Percentiles rank a stretch among this genome's conserved stretches.
Conservation (phyloP, 805 yeast species). For the Ogataea degrootiae region DNA sequence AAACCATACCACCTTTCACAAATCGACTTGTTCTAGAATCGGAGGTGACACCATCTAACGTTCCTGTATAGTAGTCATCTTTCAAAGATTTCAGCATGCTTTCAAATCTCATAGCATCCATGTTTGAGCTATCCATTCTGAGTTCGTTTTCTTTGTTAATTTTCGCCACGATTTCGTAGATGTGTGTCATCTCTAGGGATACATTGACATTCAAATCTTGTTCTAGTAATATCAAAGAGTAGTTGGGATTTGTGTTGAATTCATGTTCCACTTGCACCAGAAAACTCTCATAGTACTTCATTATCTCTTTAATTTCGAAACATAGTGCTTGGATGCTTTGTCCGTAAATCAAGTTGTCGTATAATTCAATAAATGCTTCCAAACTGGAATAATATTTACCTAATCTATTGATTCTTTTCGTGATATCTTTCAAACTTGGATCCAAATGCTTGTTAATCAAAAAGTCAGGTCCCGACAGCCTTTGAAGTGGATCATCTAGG, state of each 20-base stretch:
- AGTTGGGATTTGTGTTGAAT: slow-evolving; percentile 42
- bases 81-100: slow-evolving; percentile 33
- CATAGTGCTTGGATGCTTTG: slow-evolving; percentile 71
- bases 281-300: slow-evolving; percentile 32
- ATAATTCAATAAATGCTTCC: slow-evolving; percentile 53
- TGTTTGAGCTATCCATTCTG: slow-evolving; percentile 31
- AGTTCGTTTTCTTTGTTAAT: slow-evolving; percentile 46
- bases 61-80: slow-evolving; percentile 39
- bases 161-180: slow-evolving; percentile 51
- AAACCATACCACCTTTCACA: slow-evolving; percentile 75
- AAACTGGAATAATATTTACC: slow-evolving; percentile 65
- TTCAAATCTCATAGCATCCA: slow-evolving; percentile 24
- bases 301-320: slow-evolving; percentile 44
- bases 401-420: slow-evolving; percentile 51
- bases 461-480: slow-evolving; percentile 69
- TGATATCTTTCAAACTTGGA: slow-evolving; percentile 64
- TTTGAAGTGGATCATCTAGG: slow-evolving; percentile 35
- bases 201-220: slow-evolving; percentile 37
- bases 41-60: slow-evolving; percentile 44
- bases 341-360: slow-evolving; percentile 56
- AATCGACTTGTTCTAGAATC: slow-evolving; percentile 48
- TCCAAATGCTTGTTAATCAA: slow-evolving; percentile 69
- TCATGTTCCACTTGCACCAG: slow-evolving; percentile 47
- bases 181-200: slow-evolving; percentile 41
- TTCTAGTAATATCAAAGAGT: slow-evolving; percentile 58